A percentile compares a stretch with the other conserved stretches of the same genome.
Conservation (phyloP, 768 basidiomycete species). For the Lactifluus hygrophoroides region DNA sequence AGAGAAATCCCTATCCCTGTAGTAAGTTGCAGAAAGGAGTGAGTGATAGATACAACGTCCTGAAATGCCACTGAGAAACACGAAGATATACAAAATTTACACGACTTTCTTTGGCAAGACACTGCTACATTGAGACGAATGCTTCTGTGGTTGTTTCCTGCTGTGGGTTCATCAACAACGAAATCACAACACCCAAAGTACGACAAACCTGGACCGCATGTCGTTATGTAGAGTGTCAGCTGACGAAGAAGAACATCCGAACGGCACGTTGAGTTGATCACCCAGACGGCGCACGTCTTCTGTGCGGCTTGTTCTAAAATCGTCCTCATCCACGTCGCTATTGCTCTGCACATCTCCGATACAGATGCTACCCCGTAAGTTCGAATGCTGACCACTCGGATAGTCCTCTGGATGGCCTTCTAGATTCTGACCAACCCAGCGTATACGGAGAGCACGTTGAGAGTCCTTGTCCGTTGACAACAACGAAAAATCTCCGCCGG, state of each 20-base stretch:
- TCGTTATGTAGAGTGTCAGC: neutral
- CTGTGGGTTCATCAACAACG: neutral
- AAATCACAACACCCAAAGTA: neutral
- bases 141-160: neutral
- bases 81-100: conserved; percentile 10
- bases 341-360: neutral
- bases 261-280: neutral
- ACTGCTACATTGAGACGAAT: conserved; percentile 7
- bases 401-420: conserved; percentile 3
- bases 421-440: conserved; percentile 13
- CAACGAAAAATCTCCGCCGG: conserved; percentile 2
- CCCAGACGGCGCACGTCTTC: neutral
- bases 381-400: neutral
- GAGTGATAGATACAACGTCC: conserved; percentile 17
- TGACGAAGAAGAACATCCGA: neutral
- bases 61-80: conserved; percentile 7
- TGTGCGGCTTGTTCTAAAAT: conserved; percentile 1
- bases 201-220: conserved; percentile 9
- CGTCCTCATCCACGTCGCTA: neutral
- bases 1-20: neutral
- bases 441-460: conserved; percentile 16
- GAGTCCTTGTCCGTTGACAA: conserved; percentile 1
- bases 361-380: neutral
- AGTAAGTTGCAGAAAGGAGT: neutral
- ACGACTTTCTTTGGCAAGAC: conserved; percentile 7